Evolutionary conservation across 2,329 filamentous ascomycete species (phyloP), one percentile per base, ranked within the genome.

Genomic region (Xylariaceae sp.): DNA sequence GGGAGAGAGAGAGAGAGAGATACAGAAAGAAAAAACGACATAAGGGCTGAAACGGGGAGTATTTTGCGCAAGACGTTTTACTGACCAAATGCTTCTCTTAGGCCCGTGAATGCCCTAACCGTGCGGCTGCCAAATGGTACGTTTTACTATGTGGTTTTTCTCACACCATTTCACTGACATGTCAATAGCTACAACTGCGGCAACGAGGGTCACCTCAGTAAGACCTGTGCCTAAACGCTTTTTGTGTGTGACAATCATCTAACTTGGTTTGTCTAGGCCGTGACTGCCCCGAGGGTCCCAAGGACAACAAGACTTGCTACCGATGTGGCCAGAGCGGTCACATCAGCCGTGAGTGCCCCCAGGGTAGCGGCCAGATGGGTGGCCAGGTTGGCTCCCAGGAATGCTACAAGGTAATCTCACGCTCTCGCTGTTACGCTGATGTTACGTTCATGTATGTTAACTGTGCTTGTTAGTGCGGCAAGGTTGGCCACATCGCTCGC

Each of bases 401-500:
- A 79, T 96, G 92, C 86, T 97, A 97, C 87, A 97, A 97, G 81
- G 82, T 79, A 69, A 56, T 73, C 57, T 48, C 15, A 57, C 0
- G n/a, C 18, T 15, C 30, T 35, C 9, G 9, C 17, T 15, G 18
- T 30, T 4, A 39, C 9, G 39, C 1, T 11, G 9, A 17, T n/a
- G 6, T 53, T 59, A 35, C 23, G 23, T 30, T 4, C 23, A 30
- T 30, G 23, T 30, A 30, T 48, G 41, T 1, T 34, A 48, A 58
- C 30, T 59, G 34, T 57, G 52, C 23, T 55, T n/a, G 45, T 58
- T 66, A 87, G 88, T 99, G 94, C 79, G 92, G 92, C 65, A 90
- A 96, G 81, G 83, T 92, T 67, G 94, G 94, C 62, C 94, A 97
- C 83, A 97, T 97, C 76, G 93, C 94, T 69, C 91, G 89, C 70